Evolutionary conservation across 2,329 filamentous ascomycete species (phyloP).

Genomic region (Didymella glomerata): DNA sequence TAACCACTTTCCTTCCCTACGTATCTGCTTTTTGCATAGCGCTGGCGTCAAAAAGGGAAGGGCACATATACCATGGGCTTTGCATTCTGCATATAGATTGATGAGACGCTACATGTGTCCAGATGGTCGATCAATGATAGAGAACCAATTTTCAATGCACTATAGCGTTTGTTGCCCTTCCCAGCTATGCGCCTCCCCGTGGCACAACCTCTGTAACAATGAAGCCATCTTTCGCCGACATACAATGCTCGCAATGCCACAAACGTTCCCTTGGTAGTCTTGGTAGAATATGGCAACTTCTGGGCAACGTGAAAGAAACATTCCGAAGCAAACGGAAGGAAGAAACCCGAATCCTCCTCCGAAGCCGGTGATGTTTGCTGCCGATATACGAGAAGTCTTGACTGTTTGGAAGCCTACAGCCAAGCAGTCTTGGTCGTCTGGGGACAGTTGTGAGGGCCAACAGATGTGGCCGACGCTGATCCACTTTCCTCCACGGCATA

Average conservation of each 20-base stretch:
- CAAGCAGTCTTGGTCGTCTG: slow-evolving; percentile 23
- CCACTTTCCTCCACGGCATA: slow-evolving; percentile 1
- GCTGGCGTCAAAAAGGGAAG: slow-evolving; percentile 34
- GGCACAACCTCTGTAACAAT: background rate
- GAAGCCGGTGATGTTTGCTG: slow-evolving; percentile 4
- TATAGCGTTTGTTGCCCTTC: slow-evolving; percentile 32
- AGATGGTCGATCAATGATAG: slow-evolving; percentile 21
- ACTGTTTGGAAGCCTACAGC: slow-evolving; percentile 19
- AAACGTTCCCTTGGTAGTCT: slow-evolving; percentile 1
- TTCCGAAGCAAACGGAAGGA: slow-evolving; percentile 18
- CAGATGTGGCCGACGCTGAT: background rate
- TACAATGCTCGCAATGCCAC: background rate
- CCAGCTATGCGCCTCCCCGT: slow-evolving; percentile 17
- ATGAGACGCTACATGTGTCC: slow-evolving; percentile 19
- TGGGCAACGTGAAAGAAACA: slow-evolving; percentile 8
- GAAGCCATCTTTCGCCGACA: background rate
- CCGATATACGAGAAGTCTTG: slow-evolving; percentile 16
- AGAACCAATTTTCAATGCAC: slow-evolving; percentile 30
- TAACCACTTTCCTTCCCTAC: slow-evolving; percentile 22
- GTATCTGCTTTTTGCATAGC: slow-evolving; percentile 34
- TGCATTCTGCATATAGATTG: slow-evolving; percentile 25
- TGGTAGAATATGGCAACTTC: background rate
- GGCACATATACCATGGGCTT: slow-evolving; percentile 26
- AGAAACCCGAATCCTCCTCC: background rate
- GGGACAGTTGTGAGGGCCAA: slow-evolving; percentile 1